A percentile compares a stretch with the other conserved stretches of the same genome.
Evolutionary conservation across 2,329 filamentous ascomycete species (phyloP).

Genomic region (Beauveria medogensis): DNA sequence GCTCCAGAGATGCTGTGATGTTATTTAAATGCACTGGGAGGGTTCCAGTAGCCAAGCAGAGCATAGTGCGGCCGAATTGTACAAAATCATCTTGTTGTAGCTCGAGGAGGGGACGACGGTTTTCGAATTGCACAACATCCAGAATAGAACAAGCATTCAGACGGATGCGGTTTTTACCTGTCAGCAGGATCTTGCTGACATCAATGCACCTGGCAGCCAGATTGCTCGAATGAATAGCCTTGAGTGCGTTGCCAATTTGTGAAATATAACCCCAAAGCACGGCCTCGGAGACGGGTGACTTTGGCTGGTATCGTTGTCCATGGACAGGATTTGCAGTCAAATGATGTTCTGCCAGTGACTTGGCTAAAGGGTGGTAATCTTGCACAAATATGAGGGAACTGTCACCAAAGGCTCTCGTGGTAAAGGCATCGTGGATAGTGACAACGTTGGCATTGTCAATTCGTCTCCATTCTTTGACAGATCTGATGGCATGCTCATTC

Average conservation of each 20-base stretch:
- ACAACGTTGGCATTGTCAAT: slow-evolving; percentile 77
- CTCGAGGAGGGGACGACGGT: slow-evolving; percentile 58
- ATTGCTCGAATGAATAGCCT: slow-evolving; percentile 71
- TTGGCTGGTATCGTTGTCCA: slow-evolving; percentile 38
- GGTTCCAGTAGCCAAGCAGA: slow-evolving; percentile 72
- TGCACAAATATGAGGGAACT: slow-evolving; percentile 91
- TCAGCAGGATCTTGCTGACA: slow-evolving; percentile 80
- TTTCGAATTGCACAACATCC: slow-evolving; percentile 80
- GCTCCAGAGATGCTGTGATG: slow-evolving; percentile 63
- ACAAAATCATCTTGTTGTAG: slow-evolving; percentile 82
- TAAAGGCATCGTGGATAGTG: slow-evolving; percentile 85
- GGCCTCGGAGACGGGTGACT: slow-evolving; percentile 54
- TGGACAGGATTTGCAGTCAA: slow-evolving; percentile 37
- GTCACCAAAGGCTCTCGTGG: slow-evolving; percentile 84
- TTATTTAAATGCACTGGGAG: slow-evolving; percentile 47
- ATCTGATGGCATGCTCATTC: slow-evolving; percentile 80
- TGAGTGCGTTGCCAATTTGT: slow-evolving; percentile 82
- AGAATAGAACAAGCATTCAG: slow-evolving; percentile 82
- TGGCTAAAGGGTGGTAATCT: slow-evolving; percentile 85
- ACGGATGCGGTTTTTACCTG: slow-evolving; percentile 81
- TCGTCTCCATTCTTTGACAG: slow-evolving; percentile 82
- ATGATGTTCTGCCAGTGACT: slow-evolving; percentile 80
- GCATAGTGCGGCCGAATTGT: slow-evolving; percentile 73
- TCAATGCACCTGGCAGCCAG: slow-evolving; percentile 83
- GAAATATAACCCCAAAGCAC: slow-evolving; percentile 87